phyloP scores from a whole-genome alignment of 768 basidiomycete species.

The Boletus subcaerulescens region DNA sequence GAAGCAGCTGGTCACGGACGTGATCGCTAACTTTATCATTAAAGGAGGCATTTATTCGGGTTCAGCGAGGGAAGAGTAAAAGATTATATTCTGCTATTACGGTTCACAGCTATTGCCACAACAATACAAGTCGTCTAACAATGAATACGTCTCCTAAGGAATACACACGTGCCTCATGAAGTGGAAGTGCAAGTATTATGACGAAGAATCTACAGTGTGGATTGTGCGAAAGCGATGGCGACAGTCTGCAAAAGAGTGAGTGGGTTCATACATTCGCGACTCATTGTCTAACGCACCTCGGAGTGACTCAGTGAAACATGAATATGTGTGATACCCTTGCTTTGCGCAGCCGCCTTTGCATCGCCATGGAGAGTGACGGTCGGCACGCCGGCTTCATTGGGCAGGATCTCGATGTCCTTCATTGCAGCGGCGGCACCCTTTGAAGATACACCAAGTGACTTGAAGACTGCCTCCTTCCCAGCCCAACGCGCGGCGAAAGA shows the following conservation, averaged over 20 bases:
- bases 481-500: constrained; percentile 98
- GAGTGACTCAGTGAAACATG: constrained; percentile 91
- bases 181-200: not conserved
- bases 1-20: constrained; percentile 44
- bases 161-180: constrained; percentile 3
- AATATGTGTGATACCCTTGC: constrained; percentile 70
- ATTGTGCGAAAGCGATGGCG: constrained; percentile 87
- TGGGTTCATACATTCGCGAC: not conserved
- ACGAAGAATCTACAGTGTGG: constrained; percentile 32
- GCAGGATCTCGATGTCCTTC: constrained; percentile 96
- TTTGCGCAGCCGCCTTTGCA: constrained; percentile 67
- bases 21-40: constrained; percentile 51
- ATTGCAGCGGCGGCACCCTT: constrained; percentile 93
- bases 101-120: constrained; percentile 1
- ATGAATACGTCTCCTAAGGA: not conserved
- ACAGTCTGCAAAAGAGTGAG: constrained; percentile 52
- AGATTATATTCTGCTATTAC: constrained; percentile 14
- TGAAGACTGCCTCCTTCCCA: constrained; percentile 97
- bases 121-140: not conserved
- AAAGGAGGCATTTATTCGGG: constrained; percentile 44
- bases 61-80: not conserved
- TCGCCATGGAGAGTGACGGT: constrained; percentile 76
- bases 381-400: constrained; percentile 75
- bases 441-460: constrained; percentile 84
- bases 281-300: constrained; percentile 55